phyloP scores from a whole-genome alignment of 768 basidiomycete genomes.

The Boletus subcaerulescens region DNA sequence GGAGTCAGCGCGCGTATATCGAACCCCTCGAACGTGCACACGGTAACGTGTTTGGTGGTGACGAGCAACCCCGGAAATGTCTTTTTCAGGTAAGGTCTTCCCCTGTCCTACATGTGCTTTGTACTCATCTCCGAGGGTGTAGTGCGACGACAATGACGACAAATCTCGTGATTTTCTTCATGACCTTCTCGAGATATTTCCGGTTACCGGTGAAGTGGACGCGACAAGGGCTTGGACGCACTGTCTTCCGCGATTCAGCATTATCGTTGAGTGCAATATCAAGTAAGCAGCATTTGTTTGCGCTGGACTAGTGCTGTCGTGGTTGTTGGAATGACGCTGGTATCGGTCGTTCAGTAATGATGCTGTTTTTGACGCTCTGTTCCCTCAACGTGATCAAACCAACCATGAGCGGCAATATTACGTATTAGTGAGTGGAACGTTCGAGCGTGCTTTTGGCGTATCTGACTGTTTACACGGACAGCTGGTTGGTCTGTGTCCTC shows the following conservation, averaged over 20 bases:
- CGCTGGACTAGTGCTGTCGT: too few species aligned
- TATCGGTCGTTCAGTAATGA: slow-evolving; percentile 3
- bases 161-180: slow-evolving; percentile 9
- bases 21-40: slow-evolving; percentile 5
- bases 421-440: slow-evolving; percentile 16
- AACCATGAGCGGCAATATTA: slow-evolving; percentile 18
- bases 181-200: slow-evolving; percentile 21
- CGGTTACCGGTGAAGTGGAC: slow-evolving; percentile 11
- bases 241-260: slow-evolving; percentile 18
- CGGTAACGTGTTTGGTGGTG: slow-evolving; percentile 15
- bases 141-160: slow-evolving; percentile 21
- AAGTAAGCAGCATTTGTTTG: slow-evolving; percentile 5
- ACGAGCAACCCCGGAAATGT: slow-evolving; percentile 10
- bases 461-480: background rate
- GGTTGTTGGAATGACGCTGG: too few species aligned
- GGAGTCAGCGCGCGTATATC: slow-evolving; percentile 11
- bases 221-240: background rate
- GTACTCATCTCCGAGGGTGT: background rate
- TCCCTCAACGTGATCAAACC: slow-evolving; percentile 9
- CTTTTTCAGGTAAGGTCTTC: slow-evolving; percentile 17
- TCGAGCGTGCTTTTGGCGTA: background rate
- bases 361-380: slow-evolving; percentile 20
- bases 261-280: slow-evolving; percentile 6
- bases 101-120: too few species aligned
- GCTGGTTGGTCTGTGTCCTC: slow-evolving; percentile 19